Base-by-base conservation (phyloP, 2,329 filamentous ascomycete genomes). In the Xylaria digitata region DNA sequence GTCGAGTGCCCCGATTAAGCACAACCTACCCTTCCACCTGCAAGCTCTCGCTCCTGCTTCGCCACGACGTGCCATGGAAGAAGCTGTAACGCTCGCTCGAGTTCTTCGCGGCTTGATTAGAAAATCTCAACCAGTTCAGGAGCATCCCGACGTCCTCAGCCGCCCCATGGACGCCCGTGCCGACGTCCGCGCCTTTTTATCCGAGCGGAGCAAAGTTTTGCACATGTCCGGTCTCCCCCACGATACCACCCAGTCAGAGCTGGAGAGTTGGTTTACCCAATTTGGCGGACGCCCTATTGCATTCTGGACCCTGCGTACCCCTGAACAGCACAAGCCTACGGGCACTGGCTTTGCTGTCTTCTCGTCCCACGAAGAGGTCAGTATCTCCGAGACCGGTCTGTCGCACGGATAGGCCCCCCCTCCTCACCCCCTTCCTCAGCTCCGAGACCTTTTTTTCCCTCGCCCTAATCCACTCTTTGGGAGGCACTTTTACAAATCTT, bases 191-290 rank as follows among this genome's bases (percentile, higher is more conserved):
- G 96, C 96, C 60, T 99, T 99, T 83, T 84, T 99, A 64, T 93
- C 93, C 1, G 96, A 99, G 83, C 90, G 96, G 68, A 97, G 94
- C 85, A 99, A 99, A 83, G 95, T 99, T 45, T 88, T 99, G 63
- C 96, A 99, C 81, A 95, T 99, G 90, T 97, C 94, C 75, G 96
- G 96, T 55, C 86, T 99, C 59, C 96, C 96, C 50, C 96, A 99
- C 79, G 96, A 99, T 76, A 99, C 96, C 42, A 99, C 96, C 1
- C 96, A 99, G 82, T 98, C 95, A 3, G 96, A 99, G 83, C 87
- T 99, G 26, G 96, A 99, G 83, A 97, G 94, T 82, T 99, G 96
- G 96, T 99, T 98, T 79, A 99, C 96, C 34, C 96, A 99, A 81
- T 99, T 97, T 78, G 96, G 96, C 71, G 96, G 96, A 56, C 92